These are phyloP conservation scores for Wickerhamia fluorescens DNA, from an alignment of 805 yeast genomes.

Conservation along the genomic window DNA sequence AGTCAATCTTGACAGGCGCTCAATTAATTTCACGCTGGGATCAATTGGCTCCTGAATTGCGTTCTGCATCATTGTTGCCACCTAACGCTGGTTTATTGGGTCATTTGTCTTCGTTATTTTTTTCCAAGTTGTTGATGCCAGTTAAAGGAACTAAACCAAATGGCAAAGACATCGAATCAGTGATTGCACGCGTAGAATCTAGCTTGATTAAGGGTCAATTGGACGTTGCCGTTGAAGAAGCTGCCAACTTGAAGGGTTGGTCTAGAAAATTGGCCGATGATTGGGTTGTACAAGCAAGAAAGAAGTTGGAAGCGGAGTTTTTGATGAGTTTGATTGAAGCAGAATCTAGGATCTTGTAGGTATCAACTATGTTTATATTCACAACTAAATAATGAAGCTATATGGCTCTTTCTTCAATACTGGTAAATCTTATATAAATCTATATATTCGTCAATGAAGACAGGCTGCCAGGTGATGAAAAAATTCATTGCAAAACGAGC, in stretches of 20 bases:
- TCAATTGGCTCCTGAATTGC: conserved; percentile 73
- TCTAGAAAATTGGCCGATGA: conserved; percentile 82
- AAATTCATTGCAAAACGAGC: not conserved
- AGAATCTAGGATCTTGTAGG: conserved; percentile 43
- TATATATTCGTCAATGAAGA: no score
- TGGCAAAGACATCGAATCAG: conserved; percentile 83
- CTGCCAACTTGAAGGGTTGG: conserved; percentile 87
- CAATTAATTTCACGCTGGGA: conserved; percentile 80
- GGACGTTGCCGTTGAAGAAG: conserved; percentile 88
- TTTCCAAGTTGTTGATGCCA: conserved; percentile 67
- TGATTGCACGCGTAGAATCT: conserved; percentile 77
- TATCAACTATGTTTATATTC: no score
- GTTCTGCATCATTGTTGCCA: conserved; percentile 83
- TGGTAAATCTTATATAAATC: no score
- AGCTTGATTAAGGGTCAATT: conserved; percentile 70
- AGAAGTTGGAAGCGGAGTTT: conserved; percentile 81
- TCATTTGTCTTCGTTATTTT: conserved; percentile 71
- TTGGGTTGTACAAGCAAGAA: conserved; percentile 87
- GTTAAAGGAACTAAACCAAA: conserved; percentile 68
- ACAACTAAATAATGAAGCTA: no score
- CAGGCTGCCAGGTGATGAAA: no score
- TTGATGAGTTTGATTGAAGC: conserved; percentile 62
- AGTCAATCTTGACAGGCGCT: conserved; percentile 63
- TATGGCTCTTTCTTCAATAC: no score
- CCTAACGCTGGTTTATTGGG: conserved; percentile 95